Evolutionary conservation across 2,329 filamentous ascomycete species (phyloP).

Genomic region (Claviceps sp.): DNA sequence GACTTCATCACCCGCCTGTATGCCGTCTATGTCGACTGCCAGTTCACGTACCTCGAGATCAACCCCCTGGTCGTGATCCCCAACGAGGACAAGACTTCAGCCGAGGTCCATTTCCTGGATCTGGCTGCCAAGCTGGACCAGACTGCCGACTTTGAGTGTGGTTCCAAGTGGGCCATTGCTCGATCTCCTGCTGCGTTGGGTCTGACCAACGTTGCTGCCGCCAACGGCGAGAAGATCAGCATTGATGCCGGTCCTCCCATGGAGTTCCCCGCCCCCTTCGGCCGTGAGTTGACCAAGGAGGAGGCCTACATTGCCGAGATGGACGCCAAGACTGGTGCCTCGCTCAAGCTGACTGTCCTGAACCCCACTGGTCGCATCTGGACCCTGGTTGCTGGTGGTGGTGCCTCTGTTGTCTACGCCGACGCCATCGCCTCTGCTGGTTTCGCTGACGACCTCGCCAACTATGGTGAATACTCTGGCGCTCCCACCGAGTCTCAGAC

Average conservation of each 20-base stretch:
- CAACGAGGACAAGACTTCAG: constrained; percentile 81
- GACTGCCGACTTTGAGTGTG: constrained; percentile 98
- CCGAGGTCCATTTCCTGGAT: constrained; percentile 94
- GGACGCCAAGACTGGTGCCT: constrained; percentile 98
- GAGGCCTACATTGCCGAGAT: constrained; percentile 98
- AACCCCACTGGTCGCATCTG: constrained; percentile 87
- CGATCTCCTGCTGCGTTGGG: constrained; percentile 82
- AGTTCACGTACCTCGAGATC: constrained; percentile 99
- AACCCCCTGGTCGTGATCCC: constrained; percentile 98
- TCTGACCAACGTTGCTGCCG: constrained; percentile 51
- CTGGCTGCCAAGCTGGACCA: constrained; percentile 97
- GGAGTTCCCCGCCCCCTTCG: constrained; percentile 98
- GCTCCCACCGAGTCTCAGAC: constrained; percentile 97
- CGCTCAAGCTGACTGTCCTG: constrained; percentile 92
- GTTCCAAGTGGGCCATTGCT: constrained; percentile 96
- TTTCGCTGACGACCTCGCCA: constrained; percentile 91
- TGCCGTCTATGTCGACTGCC: constrained; percentile 97
- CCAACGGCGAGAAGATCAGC: constrained; percentile 63
- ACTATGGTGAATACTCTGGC: constrained; percentile 99
- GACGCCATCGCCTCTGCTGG: constrained; percentile 95
- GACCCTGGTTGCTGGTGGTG: constrained; percentile 97
- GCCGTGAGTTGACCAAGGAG: constrained; percentile 96
- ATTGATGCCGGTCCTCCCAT: constrained; percentile 95
- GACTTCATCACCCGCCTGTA: constrained; percentile 99
- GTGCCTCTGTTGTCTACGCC: constrained; percentile 97